phyloP scores from a whole-genome alignment of 495 filamentous ascomycete genomes.

The Talaromyces ruber region DNA sequence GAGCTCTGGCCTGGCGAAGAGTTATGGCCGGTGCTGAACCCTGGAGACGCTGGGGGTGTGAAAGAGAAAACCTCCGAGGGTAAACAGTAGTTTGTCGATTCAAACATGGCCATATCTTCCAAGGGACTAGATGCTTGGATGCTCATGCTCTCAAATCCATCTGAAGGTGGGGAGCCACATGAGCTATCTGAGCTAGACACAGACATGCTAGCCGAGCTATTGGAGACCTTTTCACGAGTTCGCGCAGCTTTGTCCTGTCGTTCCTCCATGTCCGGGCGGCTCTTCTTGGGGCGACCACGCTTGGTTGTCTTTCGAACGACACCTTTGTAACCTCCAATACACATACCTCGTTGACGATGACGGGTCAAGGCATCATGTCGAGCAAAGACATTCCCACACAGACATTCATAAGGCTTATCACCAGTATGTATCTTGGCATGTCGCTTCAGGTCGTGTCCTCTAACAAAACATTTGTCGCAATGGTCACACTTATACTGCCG shows the following conservation, averaged over 20 bases:
- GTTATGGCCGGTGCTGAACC: slow-evolving; percentile 31
- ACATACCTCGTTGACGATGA: slow-evolving; percentile 91
- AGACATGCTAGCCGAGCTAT: slow-evolving; percentile 28
- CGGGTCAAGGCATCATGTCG: slow-evolving; percentile 90
- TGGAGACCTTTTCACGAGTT: slow-evolving; percentile 38
- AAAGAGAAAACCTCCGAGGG: slow-evolving; percentile 32
- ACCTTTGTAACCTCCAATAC: slow-evolving; percentile 82
- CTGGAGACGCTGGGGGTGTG: slow-evolving; percentile 42
- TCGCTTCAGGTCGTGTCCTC: slow-evolving; percentile 92
- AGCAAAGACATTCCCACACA: slow-evolving; percentile 85
- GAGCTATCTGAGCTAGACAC: slow-evolving; percentile 24
- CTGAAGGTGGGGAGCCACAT: slow-evolving; percentile 21
- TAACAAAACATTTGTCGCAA: slow-evolving; percentile 90
- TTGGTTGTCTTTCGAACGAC: slow-evolving; percentile 63
- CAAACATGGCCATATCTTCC: slow-evolving; percentile 29
- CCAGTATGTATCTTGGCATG: slow-evolving; percentile 95
- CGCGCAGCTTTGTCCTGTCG: slow-evolving; percentile 52
- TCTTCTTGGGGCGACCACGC: slow-evolving; percentile 59
- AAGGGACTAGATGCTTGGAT: slow-evolving; percentile 37
- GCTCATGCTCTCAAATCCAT: slow-evolving; percentile 32
- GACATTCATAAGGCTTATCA: slow-evolving; percentile 84
- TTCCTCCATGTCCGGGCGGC: slow-evolving; percentile 54
- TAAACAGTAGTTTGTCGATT: slow-evolving; percentile 31
- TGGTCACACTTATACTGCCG: slow-evolving; percentile 83
- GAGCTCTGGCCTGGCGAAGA: slow-evolving; percentile 35